Base-by-base conservation (phyloP, 768 basidiomycete genomes). In the Hypholoma fasciculare region DNA sequence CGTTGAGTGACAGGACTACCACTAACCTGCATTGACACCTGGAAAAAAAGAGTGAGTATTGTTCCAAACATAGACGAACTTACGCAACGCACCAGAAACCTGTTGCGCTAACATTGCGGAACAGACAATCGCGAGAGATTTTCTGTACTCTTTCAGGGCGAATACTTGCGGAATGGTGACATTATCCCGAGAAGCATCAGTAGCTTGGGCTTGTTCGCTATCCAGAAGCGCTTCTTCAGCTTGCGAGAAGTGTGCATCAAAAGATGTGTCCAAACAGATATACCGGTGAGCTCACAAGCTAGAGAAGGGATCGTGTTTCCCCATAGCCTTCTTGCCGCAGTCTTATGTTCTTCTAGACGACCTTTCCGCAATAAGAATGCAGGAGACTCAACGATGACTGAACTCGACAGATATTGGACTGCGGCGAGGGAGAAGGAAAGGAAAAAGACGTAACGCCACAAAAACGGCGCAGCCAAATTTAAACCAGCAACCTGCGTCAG, bases 401-500 rank as follows among this genome's bases (percentile, higher is more conserved):
- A 67, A 57, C 84, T 82, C 26, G 81, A 58, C 20, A 89, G 66
- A 52, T 87, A 73, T 64, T 94, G 92, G 2, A 76, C 57, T 7
- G 79, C 67, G 9, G 85, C 82, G n/a, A 89, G 62, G 1, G 67
- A 73, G 34, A 76, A 77, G 1, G 92, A 92, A 52, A 87, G 71
- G 59, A 86, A 69, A 19, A 91, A 78, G 19, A 94, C 90, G 43
- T 81, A 63, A 40, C 92, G 85, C 92, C 92, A 94, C 49, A 79
- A 67, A 52, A 76, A 77, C 1, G 89, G 89, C 9, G 86, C 86
- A 14, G 92, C 88, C 49, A 91, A 78, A 52, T 75, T 70, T 38
- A 94, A 76, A 3, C 93, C 94, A 59, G 92, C 76, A 4, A 79
- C 72, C 67, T 98, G 96, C 0, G 94, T 90, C n/a, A 85, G 69